These are phyloP conservation scores for Santalum album DNA, from an alignment of 164 flowering plant species.

Conservation along the genomic window DNA sequence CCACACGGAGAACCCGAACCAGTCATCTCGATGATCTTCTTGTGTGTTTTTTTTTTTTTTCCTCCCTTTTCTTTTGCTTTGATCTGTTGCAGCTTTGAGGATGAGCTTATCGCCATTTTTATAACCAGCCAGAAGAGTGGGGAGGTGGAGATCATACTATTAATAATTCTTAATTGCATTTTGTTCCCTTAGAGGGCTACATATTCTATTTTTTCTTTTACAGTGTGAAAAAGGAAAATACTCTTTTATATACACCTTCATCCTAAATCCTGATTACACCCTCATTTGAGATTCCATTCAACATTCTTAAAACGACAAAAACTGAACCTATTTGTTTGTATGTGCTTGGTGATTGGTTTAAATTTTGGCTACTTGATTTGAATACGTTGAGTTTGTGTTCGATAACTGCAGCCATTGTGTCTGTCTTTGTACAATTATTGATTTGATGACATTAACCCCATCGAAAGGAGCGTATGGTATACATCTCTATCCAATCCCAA, in stretches of 20 bases:
- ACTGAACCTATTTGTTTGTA: constrained; percentile 24
- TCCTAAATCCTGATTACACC: constrained; percentile 18
- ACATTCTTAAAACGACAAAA: constrained; percentile 38
- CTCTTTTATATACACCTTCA: constrained; percentile 16
- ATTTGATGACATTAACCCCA: no score
- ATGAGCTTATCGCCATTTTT: constrained; percentile 24
- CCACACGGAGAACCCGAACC: constrained; percentile 90
- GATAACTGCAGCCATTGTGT: constrained; percentile 12
- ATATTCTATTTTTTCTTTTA: constrained; percentile 34
- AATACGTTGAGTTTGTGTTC: background rate
- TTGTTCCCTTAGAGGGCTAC: constrained; percentile 65
- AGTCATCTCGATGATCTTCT: constrained; percentile 32
- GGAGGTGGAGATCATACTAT: constrained; percentile 27
- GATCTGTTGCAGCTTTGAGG: constrained; percentile 11
- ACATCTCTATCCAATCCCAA: no score
- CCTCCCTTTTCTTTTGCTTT: constrained; percentile 3
- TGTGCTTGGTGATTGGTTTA: constrained; percentile 20
- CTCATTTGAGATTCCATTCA: constrained; percentile 36
- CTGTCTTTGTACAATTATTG: background rate
- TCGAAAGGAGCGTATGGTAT: no score
- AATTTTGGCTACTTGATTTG: background rate
- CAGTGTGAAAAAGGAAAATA: constrained; percentile 6
- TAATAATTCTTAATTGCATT: constrained; percentile 35
- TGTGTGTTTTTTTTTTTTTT: background rate
- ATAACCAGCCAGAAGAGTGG: constrained; percentile 33